A percentile compares a stretch with the other conserved stretches of the same genome.
These are phyloP conservation scores for Solioccasus polychromus DNA, from an alignment of 768 basidiomycete species.

Conservation along the genomic window DNA sequence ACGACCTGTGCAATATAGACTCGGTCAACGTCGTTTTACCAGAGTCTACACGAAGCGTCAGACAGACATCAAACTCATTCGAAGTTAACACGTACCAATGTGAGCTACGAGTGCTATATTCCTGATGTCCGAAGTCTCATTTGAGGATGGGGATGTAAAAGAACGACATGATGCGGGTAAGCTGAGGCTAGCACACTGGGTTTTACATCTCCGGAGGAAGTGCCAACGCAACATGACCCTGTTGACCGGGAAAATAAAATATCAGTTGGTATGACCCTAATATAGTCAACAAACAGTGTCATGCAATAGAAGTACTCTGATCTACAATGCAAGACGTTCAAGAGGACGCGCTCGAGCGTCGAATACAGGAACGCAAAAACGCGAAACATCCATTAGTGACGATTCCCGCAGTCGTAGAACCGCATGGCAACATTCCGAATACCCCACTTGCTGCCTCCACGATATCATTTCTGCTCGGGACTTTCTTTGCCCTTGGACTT, in stretches of 20 bases:
- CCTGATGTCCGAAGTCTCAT: slow-evolving; percentile 46
- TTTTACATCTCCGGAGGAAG: slow-evolving; percentile 11
- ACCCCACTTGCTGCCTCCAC: slow-evolving; percentile 77
- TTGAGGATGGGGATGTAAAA: slow-evolving; percentile 19
- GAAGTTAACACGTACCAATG: slow-evolving; percentile 58
- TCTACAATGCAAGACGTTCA: slow-evolving; percentile 32
- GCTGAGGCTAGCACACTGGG: background rate
- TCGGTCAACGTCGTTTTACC: slow-evolving; percentile 90
- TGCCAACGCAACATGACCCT: slow-evolving; percentile 20
- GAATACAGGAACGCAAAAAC: slow-evolving; percentile 40
- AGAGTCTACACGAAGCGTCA: slow-evolving; percentile 53
- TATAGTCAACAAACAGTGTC: slow-evolving; percentile 14
- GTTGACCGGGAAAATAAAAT: background rate
- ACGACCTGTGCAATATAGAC: slow-evolving; percentile 75
- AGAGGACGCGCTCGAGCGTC: slow-evolving; percentile 39
- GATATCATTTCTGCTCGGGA: slow-evolving; percentile 87
- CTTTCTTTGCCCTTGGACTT: slow-evolving; percentile 56
- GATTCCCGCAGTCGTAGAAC: slow-evolving; percentile 40
- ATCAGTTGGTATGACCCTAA: slow-evolving; percentile 4
- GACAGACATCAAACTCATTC: too few relatives aligned
- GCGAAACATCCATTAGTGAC: slow-evolving; percentile 49
- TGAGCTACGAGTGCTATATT: slow-evolving; percentile 91
- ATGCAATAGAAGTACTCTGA: background rate
- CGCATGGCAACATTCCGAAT: slow-evolving; percentile 72
- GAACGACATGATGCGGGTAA: slow-evolving; percentile 14